A percentile compares a stretch with the other conserved stretches of the same genome.
phyloP scores from a whole-genome alignment of 2,329 filamentous ascomycete species.

The Davidsoniella eucalypti region DNA sequence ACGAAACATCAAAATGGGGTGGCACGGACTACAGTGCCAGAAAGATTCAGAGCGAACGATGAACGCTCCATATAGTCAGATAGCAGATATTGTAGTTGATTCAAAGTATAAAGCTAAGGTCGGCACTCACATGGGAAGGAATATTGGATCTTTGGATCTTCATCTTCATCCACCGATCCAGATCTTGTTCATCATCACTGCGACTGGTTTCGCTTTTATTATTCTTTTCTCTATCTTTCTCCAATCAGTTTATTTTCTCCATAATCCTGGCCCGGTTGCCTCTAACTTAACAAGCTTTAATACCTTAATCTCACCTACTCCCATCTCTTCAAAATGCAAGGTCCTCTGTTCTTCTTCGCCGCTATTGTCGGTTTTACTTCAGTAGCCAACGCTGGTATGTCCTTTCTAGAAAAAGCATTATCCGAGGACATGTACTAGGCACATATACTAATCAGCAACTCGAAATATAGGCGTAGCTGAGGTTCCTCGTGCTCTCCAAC shows the following conservation, averaged over 20 bases:
- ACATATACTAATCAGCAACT: neutral
- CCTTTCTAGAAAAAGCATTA: neutral
- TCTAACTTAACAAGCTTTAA: neutral
- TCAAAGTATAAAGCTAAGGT: no score
- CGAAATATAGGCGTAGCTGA: conserved; percentile 2
- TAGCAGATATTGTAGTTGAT: no score
- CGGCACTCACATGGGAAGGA: no score
- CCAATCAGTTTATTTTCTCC: neutral
- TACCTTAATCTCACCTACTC: neutral
- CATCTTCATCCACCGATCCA: neutral
- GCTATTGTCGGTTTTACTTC: conserved; percentile 7
- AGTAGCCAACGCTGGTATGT: conserved; percentile 6
- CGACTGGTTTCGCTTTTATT: conserved; percentile 4
- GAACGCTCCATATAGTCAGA: no score
- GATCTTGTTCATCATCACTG: neutral
- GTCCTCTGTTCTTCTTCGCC: conserved; percentile 3
- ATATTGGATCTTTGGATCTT: neutral
- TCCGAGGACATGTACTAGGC: neutral
- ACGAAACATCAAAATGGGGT: no score
- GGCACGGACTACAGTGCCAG: no score
- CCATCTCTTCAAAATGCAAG: conserved; percentile 7
- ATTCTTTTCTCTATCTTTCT: neutral
- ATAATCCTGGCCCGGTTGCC: neutral
- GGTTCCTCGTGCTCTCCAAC: conserved; percentile 5
- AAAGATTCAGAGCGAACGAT: no score